phyloP scores from a whole-genome alignment of 495 filamentous ascomycete species.

The Corynascus novoguineensis region DNA sequence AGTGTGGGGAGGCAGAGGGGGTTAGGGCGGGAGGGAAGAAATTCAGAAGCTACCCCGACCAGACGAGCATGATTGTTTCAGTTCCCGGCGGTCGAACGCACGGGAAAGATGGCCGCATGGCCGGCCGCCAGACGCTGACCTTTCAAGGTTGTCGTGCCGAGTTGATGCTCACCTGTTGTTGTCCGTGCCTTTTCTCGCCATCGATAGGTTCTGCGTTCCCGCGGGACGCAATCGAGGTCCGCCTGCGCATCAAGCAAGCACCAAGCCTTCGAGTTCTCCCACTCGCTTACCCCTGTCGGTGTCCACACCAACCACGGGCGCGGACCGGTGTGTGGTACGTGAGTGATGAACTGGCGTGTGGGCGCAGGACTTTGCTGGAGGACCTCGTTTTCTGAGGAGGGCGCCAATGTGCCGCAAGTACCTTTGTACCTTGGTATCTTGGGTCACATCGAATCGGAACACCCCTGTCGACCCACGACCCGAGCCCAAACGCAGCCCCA shows the following conservation, averaged over 20 bases:
- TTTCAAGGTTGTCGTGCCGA: background rate
- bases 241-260: slow-evolving; percentile 5
- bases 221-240: slow-evolving; percentile 3
- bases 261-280: slow-evolving; percentile 23
- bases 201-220: slow-evolving; percentile 1
- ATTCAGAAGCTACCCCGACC: background rate
- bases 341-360: slow-evolving; percentile 6
- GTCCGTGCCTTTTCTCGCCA: background rate
- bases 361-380: slow-evolving; percentile 14
- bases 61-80: slow-evolving; percentile 1
- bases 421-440: slow-evolving; percentile 14
- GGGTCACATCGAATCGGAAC: slow-evolving; percentile 4
- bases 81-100: background rate
- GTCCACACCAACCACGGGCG: slow-evolving; percentile 20
- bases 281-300: slow-evolving; percentile 21
- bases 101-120: slow-evolving; percentile 2
- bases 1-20: background rate
- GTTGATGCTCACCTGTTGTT: background rate
- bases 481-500: slow-evolving; percentile 17
- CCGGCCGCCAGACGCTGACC: slow-evolving; percentile 1
- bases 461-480: slow-evolving; percentile 10
- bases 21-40: too few species aligned
- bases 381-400: slow-evolving; percentile 26
- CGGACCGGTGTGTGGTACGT: too few species aligned
- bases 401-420: slow-evolving; percentile 28